A percentile compares a stretch with the other conserved stretches of the same genome.
Evolutionary conservation across 305 asterid species (phyloP).

Genomic region (Andrographis paniculata): DNA sequence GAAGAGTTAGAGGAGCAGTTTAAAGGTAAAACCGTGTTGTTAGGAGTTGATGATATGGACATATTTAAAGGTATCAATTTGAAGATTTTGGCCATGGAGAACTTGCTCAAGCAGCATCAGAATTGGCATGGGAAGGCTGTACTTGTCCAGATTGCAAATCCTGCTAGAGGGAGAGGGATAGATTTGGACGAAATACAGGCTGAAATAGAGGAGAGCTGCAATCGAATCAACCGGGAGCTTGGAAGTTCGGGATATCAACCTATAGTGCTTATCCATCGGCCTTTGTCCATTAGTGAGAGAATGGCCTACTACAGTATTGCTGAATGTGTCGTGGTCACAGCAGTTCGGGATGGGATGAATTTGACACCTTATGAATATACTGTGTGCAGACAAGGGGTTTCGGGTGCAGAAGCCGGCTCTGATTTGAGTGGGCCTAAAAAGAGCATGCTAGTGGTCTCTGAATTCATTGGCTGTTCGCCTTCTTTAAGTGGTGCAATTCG

Average conservation of each 20-base stretch:
- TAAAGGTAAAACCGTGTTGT: constrained; percentile 70
- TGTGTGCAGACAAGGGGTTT: constrained; percentile 75
- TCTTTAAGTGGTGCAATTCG: constrained; percentile 92
- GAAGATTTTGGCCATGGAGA: constrained; percentile 89
- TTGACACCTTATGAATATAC: constrained; percentile 89
- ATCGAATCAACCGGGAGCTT: constrained; percentile 57
- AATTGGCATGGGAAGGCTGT: constrained; percentile 86
- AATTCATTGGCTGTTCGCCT: constrained; percentile 91
- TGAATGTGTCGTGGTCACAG: constrained; percentile 94
- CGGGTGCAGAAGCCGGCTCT: constrained; percentile 46
- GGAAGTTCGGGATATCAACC: constrained; percentile 86
- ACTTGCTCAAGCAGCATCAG: constrained; percentile 79
- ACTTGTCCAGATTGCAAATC: constrained; percentile 80
- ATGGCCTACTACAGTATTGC: constrained; percentile 86
- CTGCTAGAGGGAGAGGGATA: constrained; percentile 79
- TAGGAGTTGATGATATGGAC: constrained; percentile 93
- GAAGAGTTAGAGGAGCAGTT: constrained; percentile 61
- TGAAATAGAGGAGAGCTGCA: constrained; percentile 71
- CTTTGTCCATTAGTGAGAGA: constrained; percentile 66
- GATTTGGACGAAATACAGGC: constrained; percentile 58
- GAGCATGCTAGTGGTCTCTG: constrained; percentile 93
- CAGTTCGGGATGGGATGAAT: constrained; percentile 95
- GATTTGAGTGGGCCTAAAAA: constrained; percentile 54
- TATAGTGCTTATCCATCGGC: constrained; percentile 44
- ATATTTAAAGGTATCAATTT: constrained; percentile 87